Percentiles rank a stretch among this genome's conserved stretches.
Conservation (phyloP, 805 yeast species). For the Wickerhamiella hasegawae region DNA sequence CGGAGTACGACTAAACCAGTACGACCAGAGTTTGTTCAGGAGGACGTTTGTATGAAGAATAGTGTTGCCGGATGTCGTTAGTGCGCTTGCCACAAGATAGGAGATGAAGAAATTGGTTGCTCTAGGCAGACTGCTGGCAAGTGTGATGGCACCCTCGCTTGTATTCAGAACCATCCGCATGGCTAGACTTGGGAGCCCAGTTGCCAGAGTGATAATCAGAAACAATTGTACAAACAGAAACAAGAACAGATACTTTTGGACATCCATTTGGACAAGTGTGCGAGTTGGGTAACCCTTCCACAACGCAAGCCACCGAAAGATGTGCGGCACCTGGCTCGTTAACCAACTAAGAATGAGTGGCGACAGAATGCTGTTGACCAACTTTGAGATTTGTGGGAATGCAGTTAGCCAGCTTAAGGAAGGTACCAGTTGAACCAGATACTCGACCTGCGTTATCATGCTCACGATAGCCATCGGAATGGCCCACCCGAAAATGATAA, state of each 20-base stretch:
- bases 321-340: slow-evolving; percentile 43
- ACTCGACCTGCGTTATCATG: slow-evolving; percentile 56
- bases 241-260: slow-evolving; percentile 63
- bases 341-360: slow-evolving; percentile 47
- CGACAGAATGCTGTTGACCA: slow-evolving; percentile 50
- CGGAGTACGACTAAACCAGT: slow-evolving; percentile 40
- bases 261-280: slow-evolving; percentile 46
- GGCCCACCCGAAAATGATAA: slow-evolving; percentile 53
- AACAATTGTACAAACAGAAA: slow-evolving; percentile 74
- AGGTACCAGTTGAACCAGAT: slow-evolving; percentile 45
- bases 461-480: slow-evolving; percentile 75
- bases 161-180: slow-evolving; percentile 12
- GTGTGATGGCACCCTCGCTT: slow-evolving; percentile 28
- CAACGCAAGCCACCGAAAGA: slow-evolving; percentile 38
- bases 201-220: slow-evolving; percentile 68
- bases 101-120: slow-evolving; percentile 78
- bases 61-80: slow-evolving; percentile 59
- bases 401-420: slow-evolving; percentile 37
- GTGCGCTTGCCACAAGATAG: slow-evolving; percentile 55
- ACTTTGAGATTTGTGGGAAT: slow-evolving; percentile 38
- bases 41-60: slow-evolving; percentile 45
- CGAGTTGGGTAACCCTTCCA: slow-evolving; percentile 47
- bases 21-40: slow-evolving; percentile 24
- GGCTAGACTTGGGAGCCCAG: slow-evolving; percentile 46
- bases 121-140: slow-evolving; percentile 70